phyloP scores from a whole-genome alignment of 768 basidiomycete species.

The Coprinopsis sp. region DNA sequence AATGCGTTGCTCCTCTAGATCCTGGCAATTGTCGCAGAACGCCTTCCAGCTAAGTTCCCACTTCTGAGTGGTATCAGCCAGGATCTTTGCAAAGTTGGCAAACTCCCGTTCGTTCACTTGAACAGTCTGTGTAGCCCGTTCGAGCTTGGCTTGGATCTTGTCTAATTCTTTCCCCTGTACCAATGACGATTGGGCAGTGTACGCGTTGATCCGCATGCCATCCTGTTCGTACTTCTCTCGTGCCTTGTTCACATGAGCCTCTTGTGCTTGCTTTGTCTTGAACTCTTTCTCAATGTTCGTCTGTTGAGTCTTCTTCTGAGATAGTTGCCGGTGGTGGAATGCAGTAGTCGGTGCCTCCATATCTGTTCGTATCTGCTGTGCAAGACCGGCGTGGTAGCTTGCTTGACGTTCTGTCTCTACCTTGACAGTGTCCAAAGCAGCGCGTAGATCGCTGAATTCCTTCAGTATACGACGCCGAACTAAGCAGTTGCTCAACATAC shows the following conservation, averaged over 20 bases:
- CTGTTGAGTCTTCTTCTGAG: constrained; percentile 73
- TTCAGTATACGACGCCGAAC: neutral
- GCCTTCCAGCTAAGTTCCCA: constrained; percentile 95
- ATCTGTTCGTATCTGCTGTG: constrained; percentile 69
- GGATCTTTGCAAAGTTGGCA: constrained; percentile 73
- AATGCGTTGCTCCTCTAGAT: constrained; percentile 91
- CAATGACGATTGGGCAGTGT: constrained; percentile 85
- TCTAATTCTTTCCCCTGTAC: constrained; percentile 94
- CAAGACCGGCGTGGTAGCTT: constrained; percentile 64
- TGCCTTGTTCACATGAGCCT: constrained; percentile 81
- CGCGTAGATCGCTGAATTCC: constrained; percentile 68
- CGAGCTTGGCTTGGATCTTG: constrained; percentile 81
- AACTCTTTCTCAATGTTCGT: constrained; percentile 81
- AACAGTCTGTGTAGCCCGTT: constrained; percentile 88
- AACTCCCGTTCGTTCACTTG: constrained; percentile 91
- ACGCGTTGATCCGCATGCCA: constrained; percentile 89
- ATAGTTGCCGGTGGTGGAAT: constrained; percentile 61
- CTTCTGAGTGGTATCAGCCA: constrained; percentile 72
- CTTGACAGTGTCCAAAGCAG: constrained; percentile 73
- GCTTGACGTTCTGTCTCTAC: constrained; percentile 84
- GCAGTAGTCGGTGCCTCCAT: constrained; percentile 62
- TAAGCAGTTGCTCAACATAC: constrained; percentile 43
- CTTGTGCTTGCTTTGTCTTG: constrained; percentile 85
- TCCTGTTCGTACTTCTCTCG: constrained; percentile 92
- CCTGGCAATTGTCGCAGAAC: constrained; percentile 94